Conservation (phyloP, 2,329 filamentous ascomycete genomes). For the Aspergillus latus region DNA sequence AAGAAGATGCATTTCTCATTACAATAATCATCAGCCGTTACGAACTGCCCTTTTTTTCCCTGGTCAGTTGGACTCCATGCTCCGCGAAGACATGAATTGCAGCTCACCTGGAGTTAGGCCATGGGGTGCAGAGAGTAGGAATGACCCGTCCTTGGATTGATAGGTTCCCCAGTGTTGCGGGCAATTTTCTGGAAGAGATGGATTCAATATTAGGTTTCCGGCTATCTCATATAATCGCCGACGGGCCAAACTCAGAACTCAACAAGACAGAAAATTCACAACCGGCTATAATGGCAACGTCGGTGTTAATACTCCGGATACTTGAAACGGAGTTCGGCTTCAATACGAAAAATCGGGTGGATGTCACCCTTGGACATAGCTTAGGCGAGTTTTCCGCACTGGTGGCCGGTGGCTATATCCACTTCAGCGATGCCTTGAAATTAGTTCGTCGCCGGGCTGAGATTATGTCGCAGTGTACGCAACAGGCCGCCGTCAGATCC, state of each 20-base stretch:
- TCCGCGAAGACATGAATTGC: not conserved
- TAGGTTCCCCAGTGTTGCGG: slow-evolving; percentile 75
- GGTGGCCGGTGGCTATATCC: slow-evolving; percentile 77
- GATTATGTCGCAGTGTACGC: slow-evolving; percentile 77
- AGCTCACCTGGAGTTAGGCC: slow-evolving; percentile 56
- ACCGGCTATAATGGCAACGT: slow-evolving; percentile 94
- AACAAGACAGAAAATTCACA: slow-evolving; percentile 86
- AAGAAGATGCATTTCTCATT: slow-evolving; percentile 8
- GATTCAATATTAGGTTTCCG: slow-evolving; percentile 73
- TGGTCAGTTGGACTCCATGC: slow-evolving; percentile 31
- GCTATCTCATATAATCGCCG: slow-evolving; percentile 73
- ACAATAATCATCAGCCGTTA: slow-evolving; percentile 21
- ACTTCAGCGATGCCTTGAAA: slow-evolving; percentile 73
- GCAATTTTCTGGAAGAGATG: slow-evolving; percentile 79
- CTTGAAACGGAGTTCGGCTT: slow-evolving; percentile 85
- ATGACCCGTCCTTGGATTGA: slow-evolving; percentile 86
- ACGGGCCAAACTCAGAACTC: slow-evolving; percentile 73
- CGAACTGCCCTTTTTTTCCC: slow-evolving; percentile 52
- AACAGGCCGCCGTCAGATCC: slow-evolving; percentile 62
- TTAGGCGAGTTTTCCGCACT: slow-evolving; percentile 91
- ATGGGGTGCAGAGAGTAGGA: slow-evolving; percentile 84
- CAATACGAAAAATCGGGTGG: slow-evolving; percentile 65
- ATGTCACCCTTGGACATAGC: slow-evolving; percentile 85
- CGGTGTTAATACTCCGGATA: slow-evolving; percentile 82
- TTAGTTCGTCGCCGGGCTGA: slow-evolving; percentile 77